A percentile compares a stretch with the other conserved stretches of the same genome.
phyloP scores from a whole-genome alignment of 1,284 basidiomycete genomes.

The Boletus mariae region DNA sequence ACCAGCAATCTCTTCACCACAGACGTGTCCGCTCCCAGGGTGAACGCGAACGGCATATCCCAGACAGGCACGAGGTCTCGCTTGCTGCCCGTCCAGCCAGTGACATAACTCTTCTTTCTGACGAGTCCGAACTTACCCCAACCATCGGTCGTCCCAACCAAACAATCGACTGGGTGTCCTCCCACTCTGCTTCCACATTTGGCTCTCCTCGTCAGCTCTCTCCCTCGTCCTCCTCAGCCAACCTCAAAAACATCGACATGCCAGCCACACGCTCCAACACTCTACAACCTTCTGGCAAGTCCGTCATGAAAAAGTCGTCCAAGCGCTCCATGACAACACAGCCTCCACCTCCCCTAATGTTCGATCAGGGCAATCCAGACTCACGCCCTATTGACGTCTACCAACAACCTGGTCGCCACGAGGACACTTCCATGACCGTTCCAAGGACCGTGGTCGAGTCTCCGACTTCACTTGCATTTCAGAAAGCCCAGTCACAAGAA shows the following conservation, averaged over 20 bases:
- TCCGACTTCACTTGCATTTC: constrained; percentile 37
- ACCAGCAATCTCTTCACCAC: constrained; percentile 21
- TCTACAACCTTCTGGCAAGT: constrained; percentile 1
- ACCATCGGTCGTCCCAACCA: constrained; percentile 22
- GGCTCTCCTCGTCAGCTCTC: constrained; percentile 30
- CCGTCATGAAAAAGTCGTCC: constrained; percentile 18
- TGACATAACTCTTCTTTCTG: constrained; percentile 18
- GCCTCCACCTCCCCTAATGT: constrained; percentile 29
- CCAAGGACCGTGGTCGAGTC: constrained; percentile 42
- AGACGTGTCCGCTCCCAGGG: constrained; percentile 30
- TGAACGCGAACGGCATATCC: constrained; percentile 27
- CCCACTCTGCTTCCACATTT: constrained; percentile 17
- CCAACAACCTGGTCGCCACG: constrained; percentile 19
- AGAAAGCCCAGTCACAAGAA: constrained; percentile 28
- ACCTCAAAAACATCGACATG: constrained; percentile 31
- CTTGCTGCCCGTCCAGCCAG: constrained; percentile 31
- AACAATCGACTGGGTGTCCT: constrained; percentile 20
- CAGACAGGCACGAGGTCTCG: constrained; percentile 31
- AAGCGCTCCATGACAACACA: constrained; percentile 26
- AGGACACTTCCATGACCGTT: constrained; percentile 12
- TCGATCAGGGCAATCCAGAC: constrained; percentile 11
- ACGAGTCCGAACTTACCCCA: constrained; percentile 31
- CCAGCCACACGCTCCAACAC: background rate
- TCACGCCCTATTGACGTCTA: constrained; percentile 10
- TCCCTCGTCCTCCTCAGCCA: constrained; percentile 38